Evolutionary conservation across 2,329 filamentous ascomycete species (phyloP).

Genomic region (Phoma sp.): DNA sequence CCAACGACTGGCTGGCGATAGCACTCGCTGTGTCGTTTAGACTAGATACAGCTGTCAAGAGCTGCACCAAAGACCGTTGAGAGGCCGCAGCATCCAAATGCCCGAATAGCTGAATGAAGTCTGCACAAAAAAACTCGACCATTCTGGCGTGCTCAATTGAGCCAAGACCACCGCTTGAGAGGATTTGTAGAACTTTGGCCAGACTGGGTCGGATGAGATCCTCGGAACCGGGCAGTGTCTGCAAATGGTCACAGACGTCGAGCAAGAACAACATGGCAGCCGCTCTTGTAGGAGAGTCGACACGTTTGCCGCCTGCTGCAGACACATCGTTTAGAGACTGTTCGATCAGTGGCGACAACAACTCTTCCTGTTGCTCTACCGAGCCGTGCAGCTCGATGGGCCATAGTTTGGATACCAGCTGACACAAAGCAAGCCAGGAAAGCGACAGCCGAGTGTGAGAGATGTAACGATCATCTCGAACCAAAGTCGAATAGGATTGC

Average conservation of each 20-base stretch:
- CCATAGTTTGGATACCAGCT: constrained; percentile 39
- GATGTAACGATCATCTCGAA: constrained; percentile 29
- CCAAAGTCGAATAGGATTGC: constrained; percentile 27
- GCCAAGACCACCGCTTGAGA: constrained; percentile 25
- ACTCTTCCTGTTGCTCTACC: constrained; percentile 27
- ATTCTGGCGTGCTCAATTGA: constrained; percentile 23
- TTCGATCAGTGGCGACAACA: constrained; percentile 35
- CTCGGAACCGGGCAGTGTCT: constrained; percentile 29
- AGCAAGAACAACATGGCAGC: constrained; percentile 39
- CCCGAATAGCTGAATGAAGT: constrained; percentile 34
- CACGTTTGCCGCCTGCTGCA: constrained; percentile 14
- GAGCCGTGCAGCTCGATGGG: constrained; percentile 39
- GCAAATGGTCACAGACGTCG: constrained; percentile 32
- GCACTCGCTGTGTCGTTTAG: constrained; percentile 13
- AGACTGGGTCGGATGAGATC: constrained; percentile 29
- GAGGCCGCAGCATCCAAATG: constrained; percentile 24
- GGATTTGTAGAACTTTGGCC: constrained; percentile 29
- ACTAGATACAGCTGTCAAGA: constrained; percentile 27
- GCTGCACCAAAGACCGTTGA: constrained; percentile 21
- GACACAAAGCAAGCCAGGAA: constrained; percentile 40
- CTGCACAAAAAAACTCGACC: constrained; percentile 35
- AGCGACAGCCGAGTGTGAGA: constrained; percentile 22
- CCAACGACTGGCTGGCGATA: constrained; percentile 25
- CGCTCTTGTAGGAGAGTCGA: constrained; percentile 28
- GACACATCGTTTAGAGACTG: constrained; percentile 34